Base-by-base conservation (phyloP, 805 yeast species). In the Saccharomycopsis babjevae region DNA sequence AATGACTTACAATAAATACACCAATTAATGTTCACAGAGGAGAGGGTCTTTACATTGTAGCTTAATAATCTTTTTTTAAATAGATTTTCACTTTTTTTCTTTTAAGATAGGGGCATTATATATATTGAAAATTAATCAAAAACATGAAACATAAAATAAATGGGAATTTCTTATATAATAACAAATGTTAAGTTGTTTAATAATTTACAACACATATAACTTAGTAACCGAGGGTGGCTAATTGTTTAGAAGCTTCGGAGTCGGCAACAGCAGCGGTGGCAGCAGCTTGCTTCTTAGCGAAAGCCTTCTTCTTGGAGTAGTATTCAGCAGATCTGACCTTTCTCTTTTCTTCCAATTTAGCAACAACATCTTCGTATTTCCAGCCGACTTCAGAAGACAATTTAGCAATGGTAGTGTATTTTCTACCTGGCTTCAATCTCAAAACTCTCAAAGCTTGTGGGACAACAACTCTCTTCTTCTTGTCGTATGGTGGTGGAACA, bases 401-500 rank as follows among this genome's bases (percentile, higher is more conserved):
- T 79, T 94, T 91, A 78, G 96, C 96, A 73, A 94, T 89, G 69
- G 97, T 90, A 81, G 97, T 89, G 96, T 87, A 94, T 83, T 94
- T 94, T 88, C 99, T 91, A 79, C 99, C 99, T 79, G 91, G 98
- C 83, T 91, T 92, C 81, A 94, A 88, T 86, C 99, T 91, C 79
- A 94, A 84, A 72, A 94, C 97, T 83, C 99, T 90, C 77, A 94
- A 85, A 76, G 99, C 99, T 84, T 90, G 97, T 78, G 99, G 99
- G 76, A 94, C 99, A 72, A 94, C 99, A 77, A 92, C 97, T 80
- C 97, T 90, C 96, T 93, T 93, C 90, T 91, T 89, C 84, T 86
- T 90, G 94, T 94, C 99, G 82, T 88, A 94, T 82, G 99, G 98
- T 67, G 97, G 91, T 80, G 99, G 99, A 68, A 94, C 85, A 88